Evolutionary conservation across 441 rosid species (phyloP).

Genomic region (Geranium incanum): DNA sequence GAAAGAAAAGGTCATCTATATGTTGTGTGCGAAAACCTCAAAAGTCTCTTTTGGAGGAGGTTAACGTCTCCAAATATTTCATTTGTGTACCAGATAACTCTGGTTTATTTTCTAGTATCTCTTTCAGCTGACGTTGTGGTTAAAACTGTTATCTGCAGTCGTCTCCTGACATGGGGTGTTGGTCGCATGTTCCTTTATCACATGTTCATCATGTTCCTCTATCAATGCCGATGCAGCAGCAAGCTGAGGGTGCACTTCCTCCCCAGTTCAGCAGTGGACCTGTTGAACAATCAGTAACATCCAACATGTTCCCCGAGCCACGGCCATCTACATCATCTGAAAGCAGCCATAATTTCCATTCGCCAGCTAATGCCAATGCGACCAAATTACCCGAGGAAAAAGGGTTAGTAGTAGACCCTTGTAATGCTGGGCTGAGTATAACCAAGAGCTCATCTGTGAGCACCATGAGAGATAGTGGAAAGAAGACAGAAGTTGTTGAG

Average conservation of each 20-base stretch:
- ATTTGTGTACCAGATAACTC: too few relatives aligned
- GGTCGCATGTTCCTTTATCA: slow-evolving; percentile 68
- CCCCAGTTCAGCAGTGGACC: slow-evolving; percentile 52
- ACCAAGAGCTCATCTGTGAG: slow-evolving; percentile 33
- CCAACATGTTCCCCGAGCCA: slow-evolving; percentile 45
- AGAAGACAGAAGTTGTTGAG: slow-evolving; percentile 22
- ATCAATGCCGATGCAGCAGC: slow-evolving; percentile 60
- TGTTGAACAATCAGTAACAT: slow-evolving; percentile 37
- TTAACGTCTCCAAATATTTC: too few relatives aligned
- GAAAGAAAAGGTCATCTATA: too few relatives aligned
- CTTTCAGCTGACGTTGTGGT: background rate
- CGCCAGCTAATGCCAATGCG: slow-evolving; percentile 31
- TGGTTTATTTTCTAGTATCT: background rate
- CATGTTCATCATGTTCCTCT: slow-evolving; percentile 47
- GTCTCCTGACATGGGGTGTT: slow-evolving; percentile 63
- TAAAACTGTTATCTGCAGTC: slow-evolving; percentile 36
- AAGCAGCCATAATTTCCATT: slow-evolving; percentile 26
- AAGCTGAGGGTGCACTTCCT: slow-evolving; percentile 38
- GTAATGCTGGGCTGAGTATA: slow-evolving; percentile 21
- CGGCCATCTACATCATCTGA: slow-evolving; percentile 37
- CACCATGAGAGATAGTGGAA: slow-evolving; percentile 28
- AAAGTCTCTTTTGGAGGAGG: too few relatives aligned
- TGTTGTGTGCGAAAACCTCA: too few relatives aligned
- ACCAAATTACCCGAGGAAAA: slow-evolving; percentile 48
- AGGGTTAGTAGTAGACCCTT: slow-evolving; percentile 49